Base-by-base conservation (phyloP, 768 basidiomycete species). In the Postia placenta region DNA sequence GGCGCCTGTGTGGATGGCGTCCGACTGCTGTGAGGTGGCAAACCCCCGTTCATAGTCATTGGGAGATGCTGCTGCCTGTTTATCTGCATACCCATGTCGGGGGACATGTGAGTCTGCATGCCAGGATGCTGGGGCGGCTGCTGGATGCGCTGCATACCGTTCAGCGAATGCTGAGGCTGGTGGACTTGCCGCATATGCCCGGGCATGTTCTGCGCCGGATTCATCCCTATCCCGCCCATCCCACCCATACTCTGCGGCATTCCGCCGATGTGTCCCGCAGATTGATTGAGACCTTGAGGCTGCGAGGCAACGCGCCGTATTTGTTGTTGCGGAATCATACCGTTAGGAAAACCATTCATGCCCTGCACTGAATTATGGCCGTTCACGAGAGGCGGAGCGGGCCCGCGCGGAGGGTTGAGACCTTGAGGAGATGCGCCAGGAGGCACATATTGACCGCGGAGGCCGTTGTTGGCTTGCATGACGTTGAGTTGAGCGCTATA, bases 241-340 rank as follows among this genome's bases (percentile, higher is more conserved):
- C 43, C 30, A 33, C 30, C 30, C 30, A 33, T 33, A 7, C 30
- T 15, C 24, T 67, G 58, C 55, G 69, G 70, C 49, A 72, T 67
- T 35, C 63, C 63, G 14, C 61, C 54, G 44, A 58, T 57, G 57
- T 71, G 72, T 24, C 53, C 64, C 30, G 7, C 9, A 15, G 63
- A 53, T 35, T 72, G 68, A 56, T 68, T 74, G 50, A 74, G 57
- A 63, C 47, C 51, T 39, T 57, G 64, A 4, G 80, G 74, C 64
- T 85, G 83, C 19, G 82, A 79, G 50, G 70, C 66, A n/a, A 74
- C 74, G 59, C 83, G 76, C 50, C 83, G 76, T 40, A 75, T 62
- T n/a, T n/a, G n/a, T n/a, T n/a, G n/a, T n/a, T n/a, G n/a, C 17
- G 53, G 57, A 39, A 61, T 71, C 59, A 73, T 68, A 53, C 57